Conservation (phyloP, 371 early-diverging fungal species). For the Sanchytrium tribonematis region DNA sequence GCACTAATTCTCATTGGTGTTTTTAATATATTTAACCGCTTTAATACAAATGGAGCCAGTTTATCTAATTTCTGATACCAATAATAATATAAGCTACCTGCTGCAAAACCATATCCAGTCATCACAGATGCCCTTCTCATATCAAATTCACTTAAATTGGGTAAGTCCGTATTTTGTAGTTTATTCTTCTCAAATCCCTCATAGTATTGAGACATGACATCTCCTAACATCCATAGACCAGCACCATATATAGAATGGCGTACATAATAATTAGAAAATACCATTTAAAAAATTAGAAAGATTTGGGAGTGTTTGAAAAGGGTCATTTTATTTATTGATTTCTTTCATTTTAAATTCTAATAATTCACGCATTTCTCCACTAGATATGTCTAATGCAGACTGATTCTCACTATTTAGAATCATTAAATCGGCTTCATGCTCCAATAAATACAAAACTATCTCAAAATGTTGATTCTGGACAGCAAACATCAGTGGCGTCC, state of each 20-base stretch:
- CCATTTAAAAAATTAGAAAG: no score
- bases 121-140: neutral
- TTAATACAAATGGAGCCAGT: neutral
- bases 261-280: neutral
- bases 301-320: no score
- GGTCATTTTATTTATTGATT: no score
- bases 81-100: neutral
- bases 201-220: neutral
- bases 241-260: neutral
- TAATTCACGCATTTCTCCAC: no score
- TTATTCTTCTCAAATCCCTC: neutral
- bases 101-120: neutral
- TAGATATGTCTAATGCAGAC: no score
- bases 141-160: neutral
- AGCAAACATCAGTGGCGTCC: no score
- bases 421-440: no score
- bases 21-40: neutral
- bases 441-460: no score
- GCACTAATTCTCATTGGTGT: neutral
- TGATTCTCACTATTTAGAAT: no score
- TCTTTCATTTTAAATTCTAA: no score
- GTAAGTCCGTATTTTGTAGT: neutral
- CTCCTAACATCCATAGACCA: neutral
- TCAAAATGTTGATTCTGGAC: no score
- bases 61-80: neutral